phyloP scores from a whole-genome alignment of 352 stramenopile genomes.

The Phytophthora pluvialis region DNA sequence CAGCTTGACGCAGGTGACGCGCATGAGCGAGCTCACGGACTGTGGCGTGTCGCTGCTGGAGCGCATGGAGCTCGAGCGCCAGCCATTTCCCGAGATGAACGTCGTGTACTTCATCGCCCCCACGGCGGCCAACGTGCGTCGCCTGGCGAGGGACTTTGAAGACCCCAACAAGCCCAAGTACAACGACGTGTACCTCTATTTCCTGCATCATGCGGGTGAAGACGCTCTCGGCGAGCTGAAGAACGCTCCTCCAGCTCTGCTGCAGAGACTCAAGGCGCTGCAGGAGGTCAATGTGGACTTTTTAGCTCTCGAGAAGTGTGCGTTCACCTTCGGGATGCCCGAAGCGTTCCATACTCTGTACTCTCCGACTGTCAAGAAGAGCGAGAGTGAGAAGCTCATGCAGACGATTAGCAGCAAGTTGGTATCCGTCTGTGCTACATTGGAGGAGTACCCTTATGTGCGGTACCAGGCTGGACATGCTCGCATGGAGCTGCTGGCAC shows the following conservation, averaged over 20 bases:
- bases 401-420: constrained; percentile 90
- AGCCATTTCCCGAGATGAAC: constrained; percentile 97
- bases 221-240: constrained; percentile 88
- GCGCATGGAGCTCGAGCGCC: constrained; percentile 93
- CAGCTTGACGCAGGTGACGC: constrained; percentile 94
- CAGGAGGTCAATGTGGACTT: constrained; percentile 98
- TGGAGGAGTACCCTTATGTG: constrained; percentile 98
- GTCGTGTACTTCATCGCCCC: constrained; percentile 96
- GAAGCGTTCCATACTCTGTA: constrained; percentile 82
- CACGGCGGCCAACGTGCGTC: constrained; percentile 82
- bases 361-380: constrained; percentile 57
- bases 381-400: constrained; percentile 50
- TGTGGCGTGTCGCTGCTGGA: constrained; percentile 97
- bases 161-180: constrained; percentile 91
- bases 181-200: constrained; percentile 93
- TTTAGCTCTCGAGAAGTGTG: constrained; percentile 92
- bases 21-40: constrained; percentile 99
- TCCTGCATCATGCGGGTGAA: constrained; percentile 88
- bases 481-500: constrained; percentile 89
- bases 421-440: constrained; percentile 95
- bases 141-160: constrained; percentile 88
- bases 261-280: constrained; percentile 86
- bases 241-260: constrained; percentile 66
- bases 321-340: constrained; percentile 95
- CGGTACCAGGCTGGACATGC: constrained; percentile 87